phyloP scores from a whole-genome alignment of 495 filamentous ascomycete species.

The Podospora didyma region DNA sequence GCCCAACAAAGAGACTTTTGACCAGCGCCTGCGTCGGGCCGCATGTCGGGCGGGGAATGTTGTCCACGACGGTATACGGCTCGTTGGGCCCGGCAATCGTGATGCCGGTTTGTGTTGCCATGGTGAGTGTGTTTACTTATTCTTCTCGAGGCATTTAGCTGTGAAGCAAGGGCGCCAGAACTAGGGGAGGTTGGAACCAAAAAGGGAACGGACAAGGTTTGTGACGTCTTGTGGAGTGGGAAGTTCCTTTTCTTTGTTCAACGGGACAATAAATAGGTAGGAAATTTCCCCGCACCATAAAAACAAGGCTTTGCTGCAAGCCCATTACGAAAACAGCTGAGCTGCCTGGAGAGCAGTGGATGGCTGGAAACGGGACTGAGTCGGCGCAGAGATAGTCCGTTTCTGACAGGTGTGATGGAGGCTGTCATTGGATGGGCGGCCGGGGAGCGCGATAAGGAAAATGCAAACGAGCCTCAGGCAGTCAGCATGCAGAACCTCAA shows the following conservation, averaged over 20 bases:
- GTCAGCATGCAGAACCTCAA: no score
- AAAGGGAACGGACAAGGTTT: not conserved
- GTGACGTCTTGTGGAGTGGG: no score
- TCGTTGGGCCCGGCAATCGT: conserved; percentile 14
- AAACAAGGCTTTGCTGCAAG: not conserved
- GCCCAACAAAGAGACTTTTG: conserved; percentile 52
- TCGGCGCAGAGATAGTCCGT: not conserved
- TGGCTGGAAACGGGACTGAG: not conserved
- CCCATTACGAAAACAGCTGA: no score
- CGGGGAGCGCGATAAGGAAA: no score
- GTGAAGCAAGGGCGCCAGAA: no score
- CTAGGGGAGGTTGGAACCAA: not conserved
- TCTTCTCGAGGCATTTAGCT: no score
- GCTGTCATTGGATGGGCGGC: no score
- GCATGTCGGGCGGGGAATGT: conserved; percentile 24
- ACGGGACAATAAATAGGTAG: no score
- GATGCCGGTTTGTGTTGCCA: conserved; percentile 23
- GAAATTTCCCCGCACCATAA: no score
- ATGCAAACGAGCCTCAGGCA: no score
- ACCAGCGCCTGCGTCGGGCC: conserved; percentile 52
- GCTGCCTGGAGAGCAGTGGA: not conserved
- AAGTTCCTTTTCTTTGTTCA: no score
- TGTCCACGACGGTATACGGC: conserved; percentile 17
- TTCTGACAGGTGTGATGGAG: not conserved
- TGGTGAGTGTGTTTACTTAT: conserved; percentile 6